A percentile compares a stretch with the other conserved stretches of the same genome.
phyloP scores from a whole-genome alignment of 2,329 filamentous ascomycete species.

The Fusarium sublunatum region DNA sequence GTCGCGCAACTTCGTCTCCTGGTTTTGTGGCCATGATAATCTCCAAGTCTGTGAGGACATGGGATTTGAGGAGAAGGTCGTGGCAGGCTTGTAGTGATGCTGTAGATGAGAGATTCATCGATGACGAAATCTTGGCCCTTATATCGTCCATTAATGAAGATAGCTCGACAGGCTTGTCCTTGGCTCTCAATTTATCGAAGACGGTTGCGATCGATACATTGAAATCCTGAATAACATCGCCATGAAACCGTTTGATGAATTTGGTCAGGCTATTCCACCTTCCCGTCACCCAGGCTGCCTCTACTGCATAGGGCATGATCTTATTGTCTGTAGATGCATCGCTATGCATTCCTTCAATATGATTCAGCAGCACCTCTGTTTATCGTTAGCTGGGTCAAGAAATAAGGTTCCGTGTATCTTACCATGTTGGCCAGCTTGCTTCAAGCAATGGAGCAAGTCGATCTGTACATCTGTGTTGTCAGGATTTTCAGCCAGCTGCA shows the following conservation, averaged over 20 bases:
- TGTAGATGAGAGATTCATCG: constrained; percentile 80
- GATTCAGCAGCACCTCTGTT: constrained; percentile 84
- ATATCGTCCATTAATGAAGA: constrained; percentile 69
- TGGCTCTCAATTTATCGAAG: constrained; percentile 69
- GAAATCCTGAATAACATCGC: constrained; percentile 71
- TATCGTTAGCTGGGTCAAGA: constrained; percentile 35
- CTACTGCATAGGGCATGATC: constrained; percentile 84
- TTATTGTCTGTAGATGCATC: constrained; percentile 65
- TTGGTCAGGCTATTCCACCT: constrained; percentile 81
- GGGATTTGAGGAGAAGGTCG: constrained; percentile 84
- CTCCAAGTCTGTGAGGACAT: constrained; percentile 89
- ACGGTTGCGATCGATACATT: constrained; percentile 78
- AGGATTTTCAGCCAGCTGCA: constrained; percentile 83
- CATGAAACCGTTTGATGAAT: constrained; percentile 68
- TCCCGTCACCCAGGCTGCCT: constrained; percentile 90
- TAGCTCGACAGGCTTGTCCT: constrained; percentile 64
- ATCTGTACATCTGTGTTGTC: constrained; percentile 81
- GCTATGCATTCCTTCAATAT: constrained; percentile 79
- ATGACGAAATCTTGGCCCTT: constrained; percentile 75
- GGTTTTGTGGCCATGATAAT: constrained; percentile 69
- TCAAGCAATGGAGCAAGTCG: constrained; percentile 86
- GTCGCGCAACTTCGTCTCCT: constrained; percentile 55
- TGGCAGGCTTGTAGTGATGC: constrained; percentile 86
- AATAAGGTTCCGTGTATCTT: constrained; percentile 56
- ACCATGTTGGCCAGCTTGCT: constrained; percentile 96